Percentiles rank a stretch among this genome's conserved stretches.
Evolutionary conservation across 257 asterid genomes (phyloP).

Genomic region (Parsonsia alboflavescens): DNA sequence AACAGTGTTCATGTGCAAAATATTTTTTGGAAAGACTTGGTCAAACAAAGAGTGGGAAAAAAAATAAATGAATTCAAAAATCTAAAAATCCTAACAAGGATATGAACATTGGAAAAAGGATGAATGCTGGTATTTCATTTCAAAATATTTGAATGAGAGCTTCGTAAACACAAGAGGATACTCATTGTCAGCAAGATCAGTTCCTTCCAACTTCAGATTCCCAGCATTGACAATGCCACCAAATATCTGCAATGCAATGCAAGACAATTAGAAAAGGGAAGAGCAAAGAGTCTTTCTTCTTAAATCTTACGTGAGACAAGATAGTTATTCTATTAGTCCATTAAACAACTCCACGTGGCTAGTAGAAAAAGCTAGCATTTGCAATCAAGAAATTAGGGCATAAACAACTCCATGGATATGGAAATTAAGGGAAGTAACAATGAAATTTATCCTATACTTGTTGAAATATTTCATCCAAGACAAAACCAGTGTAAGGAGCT

Average conservation of each 20-base stretch:
- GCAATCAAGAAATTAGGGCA: neutral
- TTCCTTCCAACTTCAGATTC: conserved; percentile 64
- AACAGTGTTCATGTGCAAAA: neutral
- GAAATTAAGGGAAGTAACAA: neutral
- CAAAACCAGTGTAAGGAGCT: neutral
- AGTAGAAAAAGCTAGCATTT: neutral
- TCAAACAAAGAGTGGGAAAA: neutral
- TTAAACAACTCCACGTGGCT: neutral
- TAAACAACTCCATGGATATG: neutral
- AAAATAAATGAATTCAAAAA: neutral
- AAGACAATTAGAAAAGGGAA: conserved; percentile 11
- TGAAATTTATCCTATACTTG: neutral
- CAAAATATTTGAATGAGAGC: conserved; percentile 7
- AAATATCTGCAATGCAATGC: conserved; percentile 54
- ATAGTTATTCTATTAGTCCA: neutral
- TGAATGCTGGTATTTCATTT: neutral
- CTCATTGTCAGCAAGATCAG: conserved; percentile 78
- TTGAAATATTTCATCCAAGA: neutral
- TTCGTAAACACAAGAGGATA: conserved; percentile 45
- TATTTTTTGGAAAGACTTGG: neutral
- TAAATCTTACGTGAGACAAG: neutral
- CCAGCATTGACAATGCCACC: conserved; percentile 90
- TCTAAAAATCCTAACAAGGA: neutral
- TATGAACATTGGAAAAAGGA: neutral
- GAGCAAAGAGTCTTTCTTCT: neutral